These are phyloP conservation scores for Beauveria medogensis DNA, from an alignment of 2,329 filamentous ascomycete genomes.

Conservation along the genomic window DNA sequence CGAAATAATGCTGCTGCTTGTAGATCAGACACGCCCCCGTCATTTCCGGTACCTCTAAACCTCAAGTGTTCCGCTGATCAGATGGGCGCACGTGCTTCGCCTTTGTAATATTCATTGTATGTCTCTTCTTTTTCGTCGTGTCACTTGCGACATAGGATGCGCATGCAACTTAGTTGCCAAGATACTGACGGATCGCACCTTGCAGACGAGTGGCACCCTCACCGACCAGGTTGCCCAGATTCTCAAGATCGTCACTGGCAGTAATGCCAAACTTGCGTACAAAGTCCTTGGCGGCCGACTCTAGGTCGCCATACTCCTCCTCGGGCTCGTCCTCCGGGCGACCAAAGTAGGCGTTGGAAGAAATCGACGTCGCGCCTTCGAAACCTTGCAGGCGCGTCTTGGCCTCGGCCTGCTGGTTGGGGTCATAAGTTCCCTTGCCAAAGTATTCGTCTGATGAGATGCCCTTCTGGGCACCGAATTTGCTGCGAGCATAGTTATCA, in stretches of 20 bases:
- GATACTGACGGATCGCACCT: conserved; percentile 59
- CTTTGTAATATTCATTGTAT: background rate
- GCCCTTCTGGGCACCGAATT: conserved; percentile 88
- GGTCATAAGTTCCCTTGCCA: conserved; percentile 79
- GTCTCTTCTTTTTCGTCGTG: background rate
- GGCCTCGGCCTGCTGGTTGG: conserved; percentile 72
- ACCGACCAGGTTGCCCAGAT: conserved; percentile 72
- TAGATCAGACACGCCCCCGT: background rate
- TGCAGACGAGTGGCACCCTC: conserved; percentile 81
- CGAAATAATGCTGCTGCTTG: conserved; percentile 1
- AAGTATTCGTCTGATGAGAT: conserved; percentile 99
- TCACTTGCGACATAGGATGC: background rate
- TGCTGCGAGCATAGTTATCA: conserved; percentile 73
- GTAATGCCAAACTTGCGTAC: conserved; percentile 92
- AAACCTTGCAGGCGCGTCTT: conserved; percentile 84
- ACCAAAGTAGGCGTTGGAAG: conserved; percentile 95
- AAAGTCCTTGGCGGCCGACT: conserved; percentile 92
- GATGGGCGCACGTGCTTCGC: background rate
- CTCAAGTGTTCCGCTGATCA: background rate
- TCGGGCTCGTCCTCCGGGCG: conserved; percentile 74
- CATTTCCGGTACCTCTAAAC: background rate
- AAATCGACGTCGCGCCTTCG: conserved; percentile 85
- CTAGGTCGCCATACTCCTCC: conserved; percentile 84
- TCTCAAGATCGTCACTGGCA: conserved; percentile 91
- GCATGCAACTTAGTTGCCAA: conserved; percentile 41